Base-by-base conservation (phyloP, 2,329 filamentous ascomycete species). In the Diaporthe sp. region DNA sequence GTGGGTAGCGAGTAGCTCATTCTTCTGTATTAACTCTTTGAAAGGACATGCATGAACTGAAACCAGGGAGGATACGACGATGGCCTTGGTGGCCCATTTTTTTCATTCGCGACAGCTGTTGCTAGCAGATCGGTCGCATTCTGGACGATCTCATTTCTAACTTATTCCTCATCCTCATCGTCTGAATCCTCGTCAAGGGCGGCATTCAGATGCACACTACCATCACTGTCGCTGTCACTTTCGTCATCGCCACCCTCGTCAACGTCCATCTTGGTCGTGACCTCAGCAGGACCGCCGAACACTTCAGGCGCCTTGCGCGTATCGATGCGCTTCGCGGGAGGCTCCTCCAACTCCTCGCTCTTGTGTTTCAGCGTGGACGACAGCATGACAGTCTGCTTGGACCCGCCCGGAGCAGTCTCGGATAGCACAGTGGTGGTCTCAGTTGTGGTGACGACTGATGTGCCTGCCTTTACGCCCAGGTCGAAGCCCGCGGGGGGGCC, bases 191-290 rank as follows among this genome's bases (percentile, higher is more conserved):
- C 88, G 13, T 91, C 89, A 13, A 92, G 81, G 61, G 90, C 89
- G 88, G 91, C 91, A 73, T 91, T 89, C 74, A 91, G 83, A 81
- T 91, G 88, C 17, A 91, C 87, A 75, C 89, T 91, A 73, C 87
- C 89, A 74, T 90, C 89, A 42, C 81, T 82, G 19, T 86, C 86
- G 44, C 86, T 85, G 28, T 87, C 86, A n/a, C 86, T 86, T 0
- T 84, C 86, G 6, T 84, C 84, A 0, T 81, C 83, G 1, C 79
- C 81, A 4, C 74, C 81, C 25, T 78, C 75, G 25, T 70, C 74
- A 22, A 71, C 68, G 22, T 73, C 61, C 61, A 74, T 72, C 57
- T 72, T 76, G 39, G 28, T n/a, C n/a, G 44, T 5, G 6, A 55
- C 49, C 28, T 13, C 22, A 34, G 58, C n/a, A 37, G 37, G 25